These are phyloP conservation scores for Psilocybe cubensis DNA, from an alignment of 768 basidiomycete species.

Conservation along the genomic window DNA sequence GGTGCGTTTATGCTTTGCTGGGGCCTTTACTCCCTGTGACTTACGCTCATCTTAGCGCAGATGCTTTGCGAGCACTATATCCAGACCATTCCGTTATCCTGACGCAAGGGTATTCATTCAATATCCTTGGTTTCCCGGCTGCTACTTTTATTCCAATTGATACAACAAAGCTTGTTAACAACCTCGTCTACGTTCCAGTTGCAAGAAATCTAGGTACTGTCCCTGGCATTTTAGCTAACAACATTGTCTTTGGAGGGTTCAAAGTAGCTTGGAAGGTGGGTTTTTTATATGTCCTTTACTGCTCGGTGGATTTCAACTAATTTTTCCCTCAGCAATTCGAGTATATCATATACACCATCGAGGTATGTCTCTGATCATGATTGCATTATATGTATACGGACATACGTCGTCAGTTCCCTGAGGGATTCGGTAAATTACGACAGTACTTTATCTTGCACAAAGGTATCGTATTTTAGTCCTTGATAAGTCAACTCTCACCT, in stretches of 20 bases:
- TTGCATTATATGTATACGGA: not conserved
- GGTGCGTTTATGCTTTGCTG: slow-evolving; percentile 34
- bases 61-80: slow-evolving; percentile 59
- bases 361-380: slow-evolving; percentile 36
- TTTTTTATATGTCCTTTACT: not conserved
- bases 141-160: slow-evolving; percentile 47
- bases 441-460: slow-evolving; percentile 63
- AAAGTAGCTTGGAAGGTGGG: slow-evolving; percentile 62
- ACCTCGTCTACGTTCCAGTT: slow-evolving; percentile 51
- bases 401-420: slow-evolving; percentile 30
- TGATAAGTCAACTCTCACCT: not conserved
- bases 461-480: slow-evolving; percentile 34
- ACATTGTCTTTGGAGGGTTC: slow-evolving; percentile 58
- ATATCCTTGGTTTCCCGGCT: slow-evolving; percentile 55
- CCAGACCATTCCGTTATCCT: slow-evolving; percentile 64
- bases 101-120: slow-evolving; percentile 48
- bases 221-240: slow-evolving; percentile 58
- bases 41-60: slow-evolving; percentile 29
- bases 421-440: slow-evolving; percentile 26
- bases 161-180: slow-evolving; percentile 53
- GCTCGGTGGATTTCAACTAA: not conserved
- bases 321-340: slow-evolving; percentile 46
- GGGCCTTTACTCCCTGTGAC: not conserved
- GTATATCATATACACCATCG: slow-evolving; percentile 55
- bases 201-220: slow-evolving; percentile 40